Evolutionary conservation across 2,329 filamentous ascomycete species (phyloP), one percentile per base, ranked within the genome.

Genomic region (Cladosporium sphaerospermum): DNA sequence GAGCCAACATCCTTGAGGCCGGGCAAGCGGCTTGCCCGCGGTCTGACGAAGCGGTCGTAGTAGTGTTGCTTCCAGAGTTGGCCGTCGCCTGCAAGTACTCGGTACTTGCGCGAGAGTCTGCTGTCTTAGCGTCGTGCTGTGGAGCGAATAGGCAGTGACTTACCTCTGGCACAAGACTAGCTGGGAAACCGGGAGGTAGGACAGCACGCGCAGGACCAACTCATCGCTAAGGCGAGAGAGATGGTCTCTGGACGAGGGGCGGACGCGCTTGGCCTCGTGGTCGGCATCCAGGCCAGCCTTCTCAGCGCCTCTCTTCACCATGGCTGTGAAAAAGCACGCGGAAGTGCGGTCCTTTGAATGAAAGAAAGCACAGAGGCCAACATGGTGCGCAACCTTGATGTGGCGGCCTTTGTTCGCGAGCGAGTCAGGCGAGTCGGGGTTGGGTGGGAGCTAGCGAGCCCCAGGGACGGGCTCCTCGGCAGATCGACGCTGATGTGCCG

Each of bases 31-130:
- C 86, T 79, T 34, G 86, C 87, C 64, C 90, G 82, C 37, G 89
- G 90, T 34, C 88, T 79, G 31, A 96, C 88, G 70, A 95, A 97
- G 57, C 86, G 84, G 23, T 83, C 78, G 71, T 95, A 96, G 71
- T 96, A 99, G 46, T 89, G 81, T 11, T 80, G 79, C 68, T 92
- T 93, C 93, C 93, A 99, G 53, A 97, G 74, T 67, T 96, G 89
- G 0, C 86, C 86, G 69, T 97, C 93, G 52, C 80, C 78, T 7
- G 88, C 80, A 14, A 97, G 78, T 37, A 76, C 77, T 61, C 83
- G 77, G 64, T 95, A 86, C 55, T 87, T 88, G 51, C 74, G 82
- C 2, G 89, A 96, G n/a, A 91, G 77, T 52, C 83, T 78, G 74
- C 5, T 77, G 73, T 34, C 80, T 75, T 52, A 69, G 67, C 58